A percentile compares a stretch with the other conserved stretches of the same genome.
phyloP scores from a whole-genome alignment of 2,329 filamentous ascomycete genomes.

The Sodiomyces alkalinus region DNA sequence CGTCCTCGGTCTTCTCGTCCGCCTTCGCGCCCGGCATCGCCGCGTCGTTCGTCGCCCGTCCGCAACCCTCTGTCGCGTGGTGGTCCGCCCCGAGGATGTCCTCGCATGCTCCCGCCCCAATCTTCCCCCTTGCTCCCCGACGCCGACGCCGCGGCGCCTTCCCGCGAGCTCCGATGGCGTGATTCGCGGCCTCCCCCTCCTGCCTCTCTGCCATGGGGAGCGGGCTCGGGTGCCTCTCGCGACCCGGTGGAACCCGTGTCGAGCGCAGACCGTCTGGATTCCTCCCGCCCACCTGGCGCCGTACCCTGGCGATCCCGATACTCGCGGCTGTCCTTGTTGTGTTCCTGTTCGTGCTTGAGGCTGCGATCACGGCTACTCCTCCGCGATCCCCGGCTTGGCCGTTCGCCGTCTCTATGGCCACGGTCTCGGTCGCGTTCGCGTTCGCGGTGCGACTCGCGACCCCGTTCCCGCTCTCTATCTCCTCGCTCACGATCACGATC shows the following conservation, averaged over 20 bases:
- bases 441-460: conserved; percentile 31
- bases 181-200: conserved; percentile 4
- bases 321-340: conserved; percentile 28
- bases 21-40: too few species aligned
- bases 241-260: conserved; percentile 5
- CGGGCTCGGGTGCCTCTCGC: conserved; percentile 11
- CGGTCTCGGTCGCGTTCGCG: conserved; percentile 23
- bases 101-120: conserved; percentile 6
- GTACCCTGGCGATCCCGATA: conserved; percentile 23
- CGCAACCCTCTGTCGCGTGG: conserved; percentile 14
- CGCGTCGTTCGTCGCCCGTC: conserved; percentile 15
- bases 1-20: conserved; percentile 22
- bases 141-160: too few species aligned
- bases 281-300: conserved; percentile 10
- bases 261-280: conserved; percentile 10
- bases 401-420: conserved; percentile 15
- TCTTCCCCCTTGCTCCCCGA: conserved; percentile 10
- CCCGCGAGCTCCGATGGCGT: conserved; percentile 14
- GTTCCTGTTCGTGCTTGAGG: conserved; percentile 25
- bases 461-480: conserved; percentile 19
- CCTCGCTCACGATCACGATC: too few species aligned
- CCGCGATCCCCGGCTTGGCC: conserved; percentile 18
- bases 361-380: conserved; percentile 30
- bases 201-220: conserved; percentile 1
- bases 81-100: conserved; percentile 13